Base-by-base conservation (phyloP, 495 filamentous ascomycete genomes). In the Penicillium samsonianum region DNA sequence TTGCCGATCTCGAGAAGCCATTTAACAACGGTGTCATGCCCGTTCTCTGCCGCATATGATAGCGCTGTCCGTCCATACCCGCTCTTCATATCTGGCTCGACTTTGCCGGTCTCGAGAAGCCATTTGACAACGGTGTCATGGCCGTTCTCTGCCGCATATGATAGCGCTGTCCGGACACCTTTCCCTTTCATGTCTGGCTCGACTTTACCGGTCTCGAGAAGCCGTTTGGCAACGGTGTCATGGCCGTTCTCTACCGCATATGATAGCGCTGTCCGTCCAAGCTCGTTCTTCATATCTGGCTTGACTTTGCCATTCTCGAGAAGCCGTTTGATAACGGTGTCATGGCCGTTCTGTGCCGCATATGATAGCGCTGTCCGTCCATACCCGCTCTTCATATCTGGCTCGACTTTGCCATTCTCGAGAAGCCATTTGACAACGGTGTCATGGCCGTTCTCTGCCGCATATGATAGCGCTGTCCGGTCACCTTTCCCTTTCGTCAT, bases 121-220 rank as follows among this genome's bases (percentile, higher is more conserved):
- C 20, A 16, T 46, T 46, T 12, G n/a, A 61, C 48, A 14, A 52
- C 14, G 6, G 30, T 5, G 0, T 43, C 33, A 44, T 50, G 45
- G 1, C 51, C 51, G 6, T 31, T 28, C 16, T 40, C 23, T 16
- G 50, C 54, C 4, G 55, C 55, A 22, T 37, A 42, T 30, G 42
- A 53, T 5, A 78, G 49, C 25, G 77, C 70, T 14, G 74, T 73
- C 26, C 60, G 58, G n/a, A n/a, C n/a, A n/a, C n/a, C n/a, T n/a
- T n/a, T 14, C 72, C 70, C 17, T 31, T 45, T 59, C 1, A 9
- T 16, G 8, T 48, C 7, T n/a, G 25, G 23, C 19, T 56, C 53
- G 6, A 42, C 44, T 8, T 41, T 25, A n/a, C 53, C 53, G 7
- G 33, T 42, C 2, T 41, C 31, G 12, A 56, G 43, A 16, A 56